These are phyloP conservation scores for Fonsecaea multimorphosa DNA, from an alignment of 2,329 filamentous ascomycete species.

Conservation along the genomic window DNA sequence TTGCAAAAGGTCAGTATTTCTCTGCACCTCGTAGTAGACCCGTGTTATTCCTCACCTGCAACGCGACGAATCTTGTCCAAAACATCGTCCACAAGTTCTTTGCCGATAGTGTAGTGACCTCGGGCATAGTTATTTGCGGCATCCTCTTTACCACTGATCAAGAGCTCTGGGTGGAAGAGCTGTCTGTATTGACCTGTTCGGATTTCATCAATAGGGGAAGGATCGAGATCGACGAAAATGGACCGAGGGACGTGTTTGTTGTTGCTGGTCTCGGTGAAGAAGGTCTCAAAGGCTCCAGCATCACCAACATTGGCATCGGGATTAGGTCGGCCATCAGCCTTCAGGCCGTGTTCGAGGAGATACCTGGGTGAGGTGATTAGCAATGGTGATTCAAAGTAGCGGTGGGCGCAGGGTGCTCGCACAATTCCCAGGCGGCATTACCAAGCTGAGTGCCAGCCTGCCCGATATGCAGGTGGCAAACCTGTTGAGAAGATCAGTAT, in stretches of 20 bases:
- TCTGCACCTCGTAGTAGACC: neutral
- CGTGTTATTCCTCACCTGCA: constrained; percentile 55
- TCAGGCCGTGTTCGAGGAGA: constrained; percentile 69
- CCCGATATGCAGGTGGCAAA: constrained; percentile 71
- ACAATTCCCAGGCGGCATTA: constrained; percentile 74
- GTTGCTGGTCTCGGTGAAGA: constrained; percentile 68
- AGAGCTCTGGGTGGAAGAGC: constrained; percentile 69
- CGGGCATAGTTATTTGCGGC: constrained; percentile 73
- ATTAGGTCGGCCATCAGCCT: constrained; percentile 64
- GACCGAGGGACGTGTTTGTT: constrained; percentile 73
- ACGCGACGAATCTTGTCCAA: constrained; percentile 70
- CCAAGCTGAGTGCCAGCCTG: constrained; percentile 72
- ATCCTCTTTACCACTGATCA: constrained; percentile 73
- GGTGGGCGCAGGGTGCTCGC: constrained; percentile 45
- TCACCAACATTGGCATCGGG: constrained; percentile 61
- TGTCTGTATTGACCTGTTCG: constrained; percentile 67
- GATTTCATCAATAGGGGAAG: constrained; percentile 71
- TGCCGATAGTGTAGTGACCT: constrained; percentile 72
- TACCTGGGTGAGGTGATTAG: constrained; percentile 54
- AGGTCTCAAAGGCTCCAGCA: constrained; percentile 67
- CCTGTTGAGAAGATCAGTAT: constrained; percentile 48
- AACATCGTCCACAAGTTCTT: constrained; percentile 69
- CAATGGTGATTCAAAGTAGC: constrained; percentile 42
- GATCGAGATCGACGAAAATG: constrained; percentile 71
- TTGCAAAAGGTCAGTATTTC: constrained; percentile 42